Percentiles rank a stretch among this genome's conserved stretches.
Evolutionary conservation across 108 stramenopile species (phyloP).

Genomic region (Aurantiochytrium sp.): DNA sequence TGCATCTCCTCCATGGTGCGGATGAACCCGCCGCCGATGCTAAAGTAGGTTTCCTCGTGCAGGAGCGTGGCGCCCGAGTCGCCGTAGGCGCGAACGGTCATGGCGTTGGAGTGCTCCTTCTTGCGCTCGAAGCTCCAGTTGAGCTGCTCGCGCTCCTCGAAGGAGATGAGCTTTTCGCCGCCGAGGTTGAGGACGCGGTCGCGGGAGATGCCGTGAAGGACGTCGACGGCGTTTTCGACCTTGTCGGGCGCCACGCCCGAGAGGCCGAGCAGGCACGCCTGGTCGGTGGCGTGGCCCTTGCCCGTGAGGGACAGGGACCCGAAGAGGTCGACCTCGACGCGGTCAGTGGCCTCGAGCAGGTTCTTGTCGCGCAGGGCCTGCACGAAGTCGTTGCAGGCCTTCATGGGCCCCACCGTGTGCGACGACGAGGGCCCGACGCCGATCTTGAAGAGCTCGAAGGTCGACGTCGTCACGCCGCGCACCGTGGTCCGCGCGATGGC

Average conservation of each 20-base stretch:
- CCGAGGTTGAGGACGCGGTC: background rate
- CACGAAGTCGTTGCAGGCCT: constrained; percentile 15
- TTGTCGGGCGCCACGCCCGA: background rate
- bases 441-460: constrained; percentile 25
- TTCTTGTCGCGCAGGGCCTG: background rate
- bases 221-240: background rate
- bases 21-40: constrained; percentile 27
- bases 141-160: background rate
- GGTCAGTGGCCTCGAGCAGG: background rate
- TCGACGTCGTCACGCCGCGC: constrained; percentile 16
- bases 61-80: background rate
- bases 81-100: background rate
- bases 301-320: constrained; percentile 11
- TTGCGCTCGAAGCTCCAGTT: background rate
- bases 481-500: too few species aligned
- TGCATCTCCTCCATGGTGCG: constrained; percentile 20
- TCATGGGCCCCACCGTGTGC: constrained; percentile 32
- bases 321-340: background rate
- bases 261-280: constrained; percentile 2
- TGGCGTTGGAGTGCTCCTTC: constrained; percentile 28
- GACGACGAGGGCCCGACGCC: constrained; percentile 5
- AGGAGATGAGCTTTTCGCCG: background rate
- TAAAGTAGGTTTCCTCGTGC: constrained; percentile 10
- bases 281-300: constrained; percentile 33
- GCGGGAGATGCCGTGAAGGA: background rate